These are phyloP conservation scores for Proteromonas lacertae DNA, from an alignment of 352 stramenopile genomes.

Conservation along the genomic window DNA sequence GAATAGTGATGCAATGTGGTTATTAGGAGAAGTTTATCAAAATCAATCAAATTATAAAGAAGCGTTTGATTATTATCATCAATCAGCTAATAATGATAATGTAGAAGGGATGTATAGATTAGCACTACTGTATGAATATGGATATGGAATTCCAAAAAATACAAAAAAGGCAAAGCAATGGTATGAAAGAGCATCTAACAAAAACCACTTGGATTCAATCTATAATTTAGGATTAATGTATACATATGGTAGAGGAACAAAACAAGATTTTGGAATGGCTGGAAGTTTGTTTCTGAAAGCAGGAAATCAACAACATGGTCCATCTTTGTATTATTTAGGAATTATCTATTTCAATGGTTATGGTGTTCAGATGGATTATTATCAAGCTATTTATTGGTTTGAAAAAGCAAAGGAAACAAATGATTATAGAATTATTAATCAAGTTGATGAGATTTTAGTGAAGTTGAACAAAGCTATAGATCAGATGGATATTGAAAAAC, in stretches of 20 bases:
- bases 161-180: background rate
- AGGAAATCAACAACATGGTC: background rate
- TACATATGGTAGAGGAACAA: background rate
- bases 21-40: too few relatives aligned
- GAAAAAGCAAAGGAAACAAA: background rate
- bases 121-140: conserved; percentile 3
- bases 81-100: background rate
- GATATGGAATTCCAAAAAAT: background rate
- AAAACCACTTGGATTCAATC: background rate
- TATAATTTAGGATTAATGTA: conserved; percentile 5
- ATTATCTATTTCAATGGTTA: conserved; percentile 2
- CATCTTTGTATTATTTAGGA: conserved; percentile 3
- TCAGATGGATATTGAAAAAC: background rate
- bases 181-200: background rate
- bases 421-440: background rate
- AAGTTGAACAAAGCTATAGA: background rate
- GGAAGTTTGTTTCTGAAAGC: background rate
- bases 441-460: background rate
- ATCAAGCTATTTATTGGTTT: conserved; percentile 3
- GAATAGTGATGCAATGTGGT: too few relatives aligned
- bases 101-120: background rate
- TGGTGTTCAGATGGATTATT: conserved; percentile 1
- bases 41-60: background rate
- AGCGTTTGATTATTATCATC: background rate
- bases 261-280: background rate